A percentile compares a stretch with the other conserved stretches of the same genome.
Evolutionary conservation across 805 yeast species (phyloP).

Genomic region (Ogataea angusta): DNA sequence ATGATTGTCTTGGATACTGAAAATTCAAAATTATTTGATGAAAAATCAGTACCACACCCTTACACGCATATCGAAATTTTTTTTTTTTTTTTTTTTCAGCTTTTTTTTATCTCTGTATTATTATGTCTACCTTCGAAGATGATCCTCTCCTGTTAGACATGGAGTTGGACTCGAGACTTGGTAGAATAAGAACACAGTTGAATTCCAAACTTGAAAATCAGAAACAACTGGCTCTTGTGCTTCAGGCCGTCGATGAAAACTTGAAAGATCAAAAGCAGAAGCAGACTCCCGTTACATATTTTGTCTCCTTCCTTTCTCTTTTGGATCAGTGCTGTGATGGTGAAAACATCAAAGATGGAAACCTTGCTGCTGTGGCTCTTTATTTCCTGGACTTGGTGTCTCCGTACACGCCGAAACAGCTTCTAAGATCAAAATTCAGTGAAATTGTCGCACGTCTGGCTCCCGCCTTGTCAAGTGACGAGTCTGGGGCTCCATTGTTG

Average conservation of each 20-base stretch:
- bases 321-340: conserved; percentile 68
- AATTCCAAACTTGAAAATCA: conserved; percentile 84
- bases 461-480: conserved; percentile 66
- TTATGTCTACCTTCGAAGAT: conserved; percentile 9
- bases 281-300: conserved; percentile 73
- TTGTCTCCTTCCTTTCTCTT: conserved; percentile 77
- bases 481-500: conserved; percentile 75
- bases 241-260: conserved; percentile 89
- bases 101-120: conserved; percentile 1
- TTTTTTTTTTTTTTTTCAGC: conserved; percentile 3
- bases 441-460: conserved; percentile 79
- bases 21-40: conserved; percentile 1
- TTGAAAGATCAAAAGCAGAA: conserved; percentile 62
- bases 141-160: conserved; percentile 22
- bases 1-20: conserved; percentile 23
- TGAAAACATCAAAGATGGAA: conserved; percentile 52
- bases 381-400: conserved; percentile 79
- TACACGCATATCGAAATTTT: conserved; percentile 3
- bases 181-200: conserved; percentile 66
- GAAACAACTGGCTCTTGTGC: conserved; percentile 75
- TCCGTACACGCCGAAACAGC: conserved; percentile 65
- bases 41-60: not conserved
- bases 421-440: conserved; percentile 71
- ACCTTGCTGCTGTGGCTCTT: conserved; percentile 69
- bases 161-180: conserved; percentile 60